Conservation (phyloP, 2,329 filamentous ascomycete species). For the Colletotrichum horii region DNA sequence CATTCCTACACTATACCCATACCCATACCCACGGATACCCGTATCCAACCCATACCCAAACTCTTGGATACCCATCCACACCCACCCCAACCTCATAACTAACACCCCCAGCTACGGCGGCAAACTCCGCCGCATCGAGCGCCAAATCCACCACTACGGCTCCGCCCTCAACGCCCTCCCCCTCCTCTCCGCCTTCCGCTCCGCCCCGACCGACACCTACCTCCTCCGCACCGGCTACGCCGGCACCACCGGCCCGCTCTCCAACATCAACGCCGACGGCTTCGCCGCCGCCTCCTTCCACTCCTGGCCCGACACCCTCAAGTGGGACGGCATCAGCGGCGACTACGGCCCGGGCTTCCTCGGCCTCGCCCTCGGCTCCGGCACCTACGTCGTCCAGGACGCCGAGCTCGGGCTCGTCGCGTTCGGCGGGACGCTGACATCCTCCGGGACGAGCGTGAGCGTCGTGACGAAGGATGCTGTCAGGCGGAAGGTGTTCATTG, state of each 20-base stretch:
- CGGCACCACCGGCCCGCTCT: slow-evolving; percentile 56
- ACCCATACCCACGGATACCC: not conserved
- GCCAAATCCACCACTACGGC: slow-evolving; percentile 66
- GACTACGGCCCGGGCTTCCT: slow-evolving; percentile 63
- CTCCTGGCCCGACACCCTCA: slow-evolving; percentile 58
- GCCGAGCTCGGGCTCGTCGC: slow-evolving; percentile 47
- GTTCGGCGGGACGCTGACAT: slow-evolving; percentile 50
- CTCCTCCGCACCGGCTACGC: slow-evolving; percentile 59
- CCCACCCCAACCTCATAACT: not conserved
- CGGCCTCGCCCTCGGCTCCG: slow-evolving; percentile 54
- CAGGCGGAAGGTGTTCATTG: slow-evolving; percentile 52
- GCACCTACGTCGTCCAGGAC: slow-evolving; percentile 53
- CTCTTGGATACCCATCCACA: not conserved
- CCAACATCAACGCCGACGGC: slow-evolving; percentile 60
- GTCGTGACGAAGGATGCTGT: slow-evolving; percentile 51
- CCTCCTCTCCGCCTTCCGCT: slow-evolving; percentile 55
- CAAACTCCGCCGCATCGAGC: slow-evolving; percentile 47
- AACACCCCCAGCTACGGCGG: slow-evolving; percentile 40
- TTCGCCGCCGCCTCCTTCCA: slow-evolving; percentile 62
- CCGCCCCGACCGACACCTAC: slow-evolving; percentile 50
- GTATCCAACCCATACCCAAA: not conserved
- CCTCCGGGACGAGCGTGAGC: slow-evolving; percentile 26
- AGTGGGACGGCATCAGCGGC: slow-evolving; percentile 61
- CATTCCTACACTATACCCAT: not conserved
- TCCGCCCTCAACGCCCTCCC: slow-evolving; percentile 62